Evolutionary conservation across 192 early-diverging fungal species (phyloP).

Genomic region (Umbelopsis isabellina): DNA sequence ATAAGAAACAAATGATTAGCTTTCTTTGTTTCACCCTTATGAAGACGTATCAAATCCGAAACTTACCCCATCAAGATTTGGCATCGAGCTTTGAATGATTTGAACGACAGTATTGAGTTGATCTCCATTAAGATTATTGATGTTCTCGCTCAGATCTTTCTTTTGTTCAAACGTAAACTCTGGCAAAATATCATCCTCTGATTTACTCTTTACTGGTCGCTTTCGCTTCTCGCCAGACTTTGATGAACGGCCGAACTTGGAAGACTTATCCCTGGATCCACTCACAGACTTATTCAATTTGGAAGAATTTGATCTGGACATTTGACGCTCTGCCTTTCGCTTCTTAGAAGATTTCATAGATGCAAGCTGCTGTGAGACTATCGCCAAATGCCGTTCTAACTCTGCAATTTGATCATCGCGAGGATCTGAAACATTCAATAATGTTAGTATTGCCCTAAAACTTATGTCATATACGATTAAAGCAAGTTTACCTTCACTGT

Average conservation of each 20-base stretch:
- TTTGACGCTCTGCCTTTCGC: slow-evolving; percentile 27
- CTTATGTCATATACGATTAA: not conserved
- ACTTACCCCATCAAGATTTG: slow-evolving; percentile 62
- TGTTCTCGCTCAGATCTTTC: slow-evolving; percentile 76
- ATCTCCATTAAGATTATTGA: slow-evolving; percentile 64
- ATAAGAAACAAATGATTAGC: not conserved
- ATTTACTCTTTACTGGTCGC: slow-evolving; percentile 29
- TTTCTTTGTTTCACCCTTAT: not conserved
- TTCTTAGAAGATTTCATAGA: slow-evolving; percentile 40
- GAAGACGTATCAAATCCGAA: slow-evolving; percentile 1
- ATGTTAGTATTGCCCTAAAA: not conserved
- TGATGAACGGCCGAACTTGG: not conserved
- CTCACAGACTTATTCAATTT: not conserved
- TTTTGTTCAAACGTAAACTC: slow-evolving; percentile 88
- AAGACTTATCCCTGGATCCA: slow-evolving; percentile 19
- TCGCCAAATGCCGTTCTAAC: slow-evolving; percentile 44
- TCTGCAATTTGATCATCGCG: slow-evolving; percentile 43
- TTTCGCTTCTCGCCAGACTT: slow-evolving; percentile 25
- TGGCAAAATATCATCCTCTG: slow-evolving; percentile 44
- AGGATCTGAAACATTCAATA: not conserved
- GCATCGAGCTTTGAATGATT: slow-evolving; percentile 72
- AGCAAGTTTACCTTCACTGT: slow-evolving; percentile 1
- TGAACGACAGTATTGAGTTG: slow-evolving; percentile 68
- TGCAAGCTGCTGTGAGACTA: slow-evolving; percentile 44
- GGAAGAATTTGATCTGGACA: slow-evolving; percentile 15